Evolutionary conservation across 2,329 filamentous ascomycete species (phyloP).

Genomic region (Aureobasidium sp.): DNA sequence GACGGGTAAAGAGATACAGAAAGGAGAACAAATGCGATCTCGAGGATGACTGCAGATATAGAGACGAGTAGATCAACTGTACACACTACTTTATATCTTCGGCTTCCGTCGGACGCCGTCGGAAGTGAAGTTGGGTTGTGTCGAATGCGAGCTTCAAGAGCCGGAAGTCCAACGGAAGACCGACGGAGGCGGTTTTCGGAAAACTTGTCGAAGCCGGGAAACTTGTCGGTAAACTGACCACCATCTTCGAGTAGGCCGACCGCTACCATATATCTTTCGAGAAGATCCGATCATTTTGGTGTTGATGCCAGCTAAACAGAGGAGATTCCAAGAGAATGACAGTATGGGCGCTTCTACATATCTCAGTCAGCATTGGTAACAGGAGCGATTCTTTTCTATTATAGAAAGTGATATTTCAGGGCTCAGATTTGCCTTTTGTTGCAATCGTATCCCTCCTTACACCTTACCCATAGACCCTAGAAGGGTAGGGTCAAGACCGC

Average conservation of each 20-base stretch:
- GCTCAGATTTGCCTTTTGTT: conserved; percentile 11
- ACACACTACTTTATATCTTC: background rate
- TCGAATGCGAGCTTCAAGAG: too few species aligned
- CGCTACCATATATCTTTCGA: too few species aligned
- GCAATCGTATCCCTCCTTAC: background rate
- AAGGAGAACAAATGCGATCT: too few species aligned
- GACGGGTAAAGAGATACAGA: too few species aligned
- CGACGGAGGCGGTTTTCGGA: too few species aligned
- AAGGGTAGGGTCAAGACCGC: background rate
- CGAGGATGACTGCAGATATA: background rate
- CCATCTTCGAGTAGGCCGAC: too few species aligned
- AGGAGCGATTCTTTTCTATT: too few species aligned
- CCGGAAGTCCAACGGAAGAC: too few species aligned
- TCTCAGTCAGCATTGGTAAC: background rate
- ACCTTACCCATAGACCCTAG: background rate
- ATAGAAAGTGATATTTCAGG: background rate
- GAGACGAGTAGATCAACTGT: background rate
- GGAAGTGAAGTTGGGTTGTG: background rate
- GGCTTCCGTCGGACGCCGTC: background rate
- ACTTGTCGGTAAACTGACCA: background rate
- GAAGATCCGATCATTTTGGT: too few species aligned
- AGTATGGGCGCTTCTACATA: background rate
- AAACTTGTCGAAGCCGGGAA: too few species aligned
- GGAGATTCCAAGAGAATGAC: background rate
- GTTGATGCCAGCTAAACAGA: too few species aligned